phyloP scores from a whole-genome alignment of 2,329 filamentous ascomycete species.

The Pseudogymnoascus sp. region DNA sequence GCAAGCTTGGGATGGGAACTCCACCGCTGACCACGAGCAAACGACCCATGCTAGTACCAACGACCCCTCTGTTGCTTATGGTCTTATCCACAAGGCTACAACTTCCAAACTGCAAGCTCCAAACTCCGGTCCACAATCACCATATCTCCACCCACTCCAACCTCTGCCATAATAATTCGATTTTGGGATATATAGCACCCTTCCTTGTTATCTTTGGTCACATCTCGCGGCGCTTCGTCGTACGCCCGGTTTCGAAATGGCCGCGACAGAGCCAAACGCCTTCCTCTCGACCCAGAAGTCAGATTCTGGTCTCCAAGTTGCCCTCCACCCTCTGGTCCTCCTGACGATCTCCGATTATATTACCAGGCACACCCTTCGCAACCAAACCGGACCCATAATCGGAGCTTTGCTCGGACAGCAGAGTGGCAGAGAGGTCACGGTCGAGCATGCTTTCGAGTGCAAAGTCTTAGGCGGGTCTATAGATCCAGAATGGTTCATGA shows the following conservation, averaged over 20 bases:
- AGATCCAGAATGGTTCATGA: slow-evolving; percentile 63
- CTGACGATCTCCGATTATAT: slow-evolving; percentile 97
- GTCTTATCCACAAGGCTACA: slow-evolving; percentile 7
- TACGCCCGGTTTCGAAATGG: slow-evolving; percentile 33
- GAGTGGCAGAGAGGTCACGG: slow-evolving; percentile 79
- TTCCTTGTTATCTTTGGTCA: background rate
- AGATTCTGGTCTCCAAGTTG: slow-evolving; percentile 61
- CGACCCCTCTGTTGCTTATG: slow-evolving; percentile 1
- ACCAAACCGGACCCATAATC: slow-evolving; percentile 66
- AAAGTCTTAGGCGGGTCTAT: slow-evolving; percentile 38
- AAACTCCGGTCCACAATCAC: background rate
- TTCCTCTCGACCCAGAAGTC: slow-evolving; percentile 59
- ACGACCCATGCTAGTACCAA: background rate
- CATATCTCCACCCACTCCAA: background rate
- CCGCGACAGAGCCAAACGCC: slow-evolving; percentile 39
- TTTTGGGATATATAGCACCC: background rate
- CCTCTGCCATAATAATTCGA: background rate
- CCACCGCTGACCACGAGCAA: too few relatives aligned
- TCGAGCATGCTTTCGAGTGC: slow-evolving; percentile 90
- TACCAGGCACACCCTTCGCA: slow-evolving; percentile 76
- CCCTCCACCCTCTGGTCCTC: slow-evolving; percentile 87
- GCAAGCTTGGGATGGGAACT: too few relatives aligned
- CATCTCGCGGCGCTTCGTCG: background rate
- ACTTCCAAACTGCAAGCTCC: background rate
- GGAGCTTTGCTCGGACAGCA: slow-evolving; percentile 89